Percentiles rank a stretch among this genome's conserved stretches.
Evolutionary conservation across 1,139 yeast species (phyloP).

Genomic region (Debaryomyces singareniensis): DNA sequence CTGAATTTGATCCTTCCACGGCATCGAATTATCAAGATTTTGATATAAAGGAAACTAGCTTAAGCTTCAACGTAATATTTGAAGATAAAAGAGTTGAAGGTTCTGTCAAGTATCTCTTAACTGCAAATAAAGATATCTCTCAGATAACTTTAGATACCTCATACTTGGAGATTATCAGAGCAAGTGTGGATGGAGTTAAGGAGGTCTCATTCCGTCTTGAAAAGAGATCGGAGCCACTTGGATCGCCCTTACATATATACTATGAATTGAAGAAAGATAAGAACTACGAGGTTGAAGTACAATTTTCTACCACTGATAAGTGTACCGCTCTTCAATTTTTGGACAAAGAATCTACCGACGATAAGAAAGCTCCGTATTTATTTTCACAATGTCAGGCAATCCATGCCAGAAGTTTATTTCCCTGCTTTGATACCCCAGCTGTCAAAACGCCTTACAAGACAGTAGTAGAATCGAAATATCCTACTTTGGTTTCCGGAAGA

Average conservation of each 20-base stretch:
- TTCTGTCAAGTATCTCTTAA: conserved; percentile 43
- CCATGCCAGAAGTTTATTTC: conserved; percentile 83
- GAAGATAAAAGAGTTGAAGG: conserved; percentile 49
- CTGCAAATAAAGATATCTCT: conserved; percentile 15
- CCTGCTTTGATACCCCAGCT: conserved; percentile 89
- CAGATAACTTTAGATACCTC: conserved; percentile 64
- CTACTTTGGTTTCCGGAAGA: conserved; percentile 68
- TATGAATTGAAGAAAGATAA: conserved; percentile 10
- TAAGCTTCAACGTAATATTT: conserved; percentile 55
- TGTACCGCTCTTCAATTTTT: conserved; percentile 89
- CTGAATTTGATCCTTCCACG: conserved; percentile 46
- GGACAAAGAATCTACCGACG: conserved; percentile 72
- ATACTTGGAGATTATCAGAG: conserved; percentile 44
- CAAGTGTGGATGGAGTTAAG: conserved; percentile 35
- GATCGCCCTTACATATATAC: conserved; percentile 50
- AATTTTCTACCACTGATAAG: conserved; percentile 59
- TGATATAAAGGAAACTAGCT: conserved; percentile 34
- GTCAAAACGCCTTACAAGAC: conserved; percentile 63
- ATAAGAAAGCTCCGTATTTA: conserved; percentile 63
- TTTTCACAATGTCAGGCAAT: conserved; percentile 91
- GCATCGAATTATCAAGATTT: conserved; percentile 32
- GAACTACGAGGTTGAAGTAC: conserved; percentile 31
- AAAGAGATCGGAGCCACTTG: conserved; percentile 57
- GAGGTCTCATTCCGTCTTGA: conserved; percentile 29
- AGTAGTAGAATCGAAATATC: conserved; percentile 55